phyloP scores from a whole-genome alignment of 2,329 filamentous ascomycete species.

The Alternaria gansuensis region DNA sequence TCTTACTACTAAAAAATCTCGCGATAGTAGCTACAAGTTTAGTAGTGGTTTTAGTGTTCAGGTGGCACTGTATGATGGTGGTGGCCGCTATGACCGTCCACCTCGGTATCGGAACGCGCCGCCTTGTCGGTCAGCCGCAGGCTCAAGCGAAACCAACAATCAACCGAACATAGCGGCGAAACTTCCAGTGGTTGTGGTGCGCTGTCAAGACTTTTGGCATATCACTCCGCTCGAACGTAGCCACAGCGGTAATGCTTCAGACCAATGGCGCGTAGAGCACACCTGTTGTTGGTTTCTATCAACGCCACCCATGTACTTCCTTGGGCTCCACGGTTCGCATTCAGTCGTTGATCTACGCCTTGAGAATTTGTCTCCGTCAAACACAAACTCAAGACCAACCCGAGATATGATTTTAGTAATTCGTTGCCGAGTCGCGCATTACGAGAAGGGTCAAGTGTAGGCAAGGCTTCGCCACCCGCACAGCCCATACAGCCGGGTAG shows the following conservation, averaged over 20 bases:
- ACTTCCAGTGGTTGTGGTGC: background rate
- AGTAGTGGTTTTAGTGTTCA: too few relatives aligned
- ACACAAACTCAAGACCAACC: background rate
- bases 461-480: constrained; percentile 11
- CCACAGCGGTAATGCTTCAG: constrained; percentile 1
- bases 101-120: constrained; percentile 1
- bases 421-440: background rate
- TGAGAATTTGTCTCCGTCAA: background rate
- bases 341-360: too few relatives aligned
- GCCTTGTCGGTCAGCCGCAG: constrained; percentile 1
- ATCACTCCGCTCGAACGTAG: constrained; percentile 5
- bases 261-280: constrained; percentile 7
- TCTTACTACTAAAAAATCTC: too few relatives aligned
- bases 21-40: too few relatives aligned
- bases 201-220: background rate
- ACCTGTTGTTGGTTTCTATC: background rate
- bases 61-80: too few relatives aligned
- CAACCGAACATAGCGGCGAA: background rate
- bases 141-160: background rate
- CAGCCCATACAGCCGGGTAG: constrained; percentile 7
- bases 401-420: background rate
- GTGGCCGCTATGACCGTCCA: too few relatives aligned
- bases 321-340: background rate
- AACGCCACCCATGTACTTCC: background rate
- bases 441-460: background rate